A percentile compares a stretch with the other conserved stretches of the same genome.
phyloP scores from a whole-genome alignment of 139 green algal species.

The Chlamydomonas schloesseri region DNA sequence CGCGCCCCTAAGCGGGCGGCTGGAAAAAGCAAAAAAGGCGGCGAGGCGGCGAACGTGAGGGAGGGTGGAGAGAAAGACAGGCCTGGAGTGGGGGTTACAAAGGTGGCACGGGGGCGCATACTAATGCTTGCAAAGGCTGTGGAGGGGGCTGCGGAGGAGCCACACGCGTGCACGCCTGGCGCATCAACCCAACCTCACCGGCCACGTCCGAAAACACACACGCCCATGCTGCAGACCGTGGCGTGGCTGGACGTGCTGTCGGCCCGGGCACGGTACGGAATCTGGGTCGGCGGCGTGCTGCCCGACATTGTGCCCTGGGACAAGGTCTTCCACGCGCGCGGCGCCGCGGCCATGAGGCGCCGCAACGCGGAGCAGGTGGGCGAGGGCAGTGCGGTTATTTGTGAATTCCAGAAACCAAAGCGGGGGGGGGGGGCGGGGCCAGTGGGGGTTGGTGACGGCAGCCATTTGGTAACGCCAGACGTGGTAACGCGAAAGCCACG shows the following conservation, averaged over 20 bases:
- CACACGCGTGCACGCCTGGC: no score
- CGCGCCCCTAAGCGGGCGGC: no score
- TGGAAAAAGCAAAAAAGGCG: no score
- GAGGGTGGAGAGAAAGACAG: no score
- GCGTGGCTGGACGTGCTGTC: conserved; percentile 62
- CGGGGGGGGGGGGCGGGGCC: not conserved
- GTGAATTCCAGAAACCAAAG: not conserved
- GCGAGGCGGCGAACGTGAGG: no score
- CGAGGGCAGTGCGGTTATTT: not conserved
- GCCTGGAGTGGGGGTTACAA: no score
- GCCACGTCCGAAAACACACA: no score
- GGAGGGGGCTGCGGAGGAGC: no score
- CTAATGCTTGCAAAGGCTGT: no score
- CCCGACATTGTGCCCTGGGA: conserved; percentile 69
- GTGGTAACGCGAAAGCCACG: no score
- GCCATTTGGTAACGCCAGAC: not conserved
- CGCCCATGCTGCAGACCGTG: not conserved
- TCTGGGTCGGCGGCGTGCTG: conserved; percentile 76
- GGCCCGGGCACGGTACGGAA: conserved; percentile 73
- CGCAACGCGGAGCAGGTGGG: not conserved
- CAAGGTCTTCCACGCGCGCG: conserved; percentile 51
- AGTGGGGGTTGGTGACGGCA: not conserved
- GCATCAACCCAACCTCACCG: no score
- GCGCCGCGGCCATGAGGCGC: conserved; percentile 2
- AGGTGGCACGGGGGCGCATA: no score